Base-by-base conservation (phyloP, 2,329 filamentous ascomycete species). In the Penicillium sp. region DNA sequence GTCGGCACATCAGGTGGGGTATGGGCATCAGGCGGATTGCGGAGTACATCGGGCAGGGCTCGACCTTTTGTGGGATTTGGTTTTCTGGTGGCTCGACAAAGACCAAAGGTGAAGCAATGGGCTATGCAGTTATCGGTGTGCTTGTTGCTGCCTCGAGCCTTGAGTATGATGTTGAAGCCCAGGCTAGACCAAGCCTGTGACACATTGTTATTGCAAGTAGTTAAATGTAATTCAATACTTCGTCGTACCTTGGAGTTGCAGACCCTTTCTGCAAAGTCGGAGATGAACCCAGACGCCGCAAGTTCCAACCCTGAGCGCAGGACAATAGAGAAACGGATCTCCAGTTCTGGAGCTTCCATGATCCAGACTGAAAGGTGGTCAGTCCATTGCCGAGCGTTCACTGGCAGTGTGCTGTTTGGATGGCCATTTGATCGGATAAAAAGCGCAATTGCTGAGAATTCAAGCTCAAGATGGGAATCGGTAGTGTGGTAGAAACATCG, bases 121-220 rank as follows among this genome's bases (percentile, higher is more conserved):
- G 16, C 38, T 7, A 39, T 52, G 28, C 54, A 42, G 16, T 16
- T 5, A 43, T 52, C 24, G 2, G 40, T 28, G 22, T 54, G 42
- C 3, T 16, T 8, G 8, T 16, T n/a, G 24, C 39, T 30, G 16
- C 56, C 50, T 35, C 42, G 58, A n/a, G 49, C 58, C 50, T 64
- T 65, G 25, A 58, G 58, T 6, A 57, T 41, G 7, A 62, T 52
- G 5, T 44, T 45, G 24, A 71, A 64, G 13, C 63, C 65, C 40
- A 71, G 52, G 24, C 68, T 60, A 2, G 61, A 44, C 69, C 69
- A 73, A 28, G 68, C 48, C 70, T 73, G 27, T 6, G 44, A 2
- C 2, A 31, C 3, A 20, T 24, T n/a, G 18, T 38, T 18, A 38
- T 18, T 18, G 18, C 5, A n/a, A 41, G 20, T 18, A 5, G n/a